These are phyloP conservation scores for Plasmodium vinckei DNA, from an alignment of 169 alveolate species.

Conservation along the genomic window DNA sequence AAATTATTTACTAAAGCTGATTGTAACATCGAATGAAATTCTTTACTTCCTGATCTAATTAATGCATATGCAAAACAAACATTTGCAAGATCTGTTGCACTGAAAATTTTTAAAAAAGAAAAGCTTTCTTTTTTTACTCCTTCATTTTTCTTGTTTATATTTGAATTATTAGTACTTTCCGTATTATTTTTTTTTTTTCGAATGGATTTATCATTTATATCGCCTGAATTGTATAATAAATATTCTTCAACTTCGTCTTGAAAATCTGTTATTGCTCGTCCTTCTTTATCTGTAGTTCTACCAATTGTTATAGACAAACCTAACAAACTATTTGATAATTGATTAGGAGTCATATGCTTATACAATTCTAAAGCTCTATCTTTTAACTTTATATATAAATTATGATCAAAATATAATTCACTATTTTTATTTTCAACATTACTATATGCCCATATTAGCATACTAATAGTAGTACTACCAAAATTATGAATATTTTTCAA, in stretches of 20 bases:
- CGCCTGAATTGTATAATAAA: neutral
- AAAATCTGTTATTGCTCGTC: constrained; percentile 16
- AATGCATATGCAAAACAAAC: constrained; percentile 47
- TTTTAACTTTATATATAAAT: constrained; percentile 38
- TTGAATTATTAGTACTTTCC: neutral
- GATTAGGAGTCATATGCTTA: constrained; percentile 55
- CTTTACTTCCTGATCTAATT: constrained; percentile 65
- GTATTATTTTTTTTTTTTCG: neutral
- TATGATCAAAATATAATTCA: constrained; percentile 22
- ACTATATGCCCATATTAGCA: constrained; percentile 75
- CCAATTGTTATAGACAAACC: constrained; percentile 67
- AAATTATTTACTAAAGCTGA: constrained; percentile 35
- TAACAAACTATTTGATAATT: constrained; percentile 55
- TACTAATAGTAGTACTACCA: constrained; percentile 54
- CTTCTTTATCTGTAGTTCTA: constrained; percentile 24
- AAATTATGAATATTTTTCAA: constrained; percentile 34
- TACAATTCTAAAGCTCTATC: constrained; percentile 48
- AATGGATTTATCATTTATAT: neutral
- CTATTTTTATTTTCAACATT: constrained; percentile 51
- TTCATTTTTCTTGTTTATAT: neutral
- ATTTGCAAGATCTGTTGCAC: constrained; percentile 66
- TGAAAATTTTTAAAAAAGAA: constrained; percentile 17
- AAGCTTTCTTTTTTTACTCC: neutral
- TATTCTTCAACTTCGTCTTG: constrained; percentile 42
- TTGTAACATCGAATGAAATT: constrained; percentile 53